Evolutionary conservation across 1,284 basidiomycete genomes (phyloP).

Genomic region (Athelia sp.): DNA sequence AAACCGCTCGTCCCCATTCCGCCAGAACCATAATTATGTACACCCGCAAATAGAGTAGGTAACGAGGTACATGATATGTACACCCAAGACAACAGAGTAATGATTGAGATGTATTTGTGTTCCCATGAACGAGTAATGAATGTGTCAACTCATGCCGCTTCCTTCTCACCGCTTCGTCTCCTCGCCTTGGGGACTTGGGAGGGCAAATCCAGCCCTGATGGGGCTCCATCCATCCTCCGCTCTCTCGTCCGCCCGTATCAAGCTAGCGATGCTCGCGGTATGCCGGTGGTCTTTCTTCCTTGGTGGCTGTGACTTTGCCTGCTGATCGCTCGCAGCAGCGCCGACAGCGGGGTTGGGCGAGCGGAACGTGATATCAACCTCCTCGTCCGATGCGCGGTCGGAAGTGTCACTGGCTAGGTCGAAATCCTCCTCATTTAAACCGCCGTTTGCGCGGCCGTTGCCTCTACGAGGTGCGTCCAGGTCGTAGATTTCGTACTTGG

Average conservation of each 20-base stretch:
- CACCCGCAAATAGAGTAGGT: too few relatives aligned
- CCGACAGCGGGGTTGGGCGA: constrained; percentile 46
- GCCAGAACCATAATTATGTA: too few relatives aligned
- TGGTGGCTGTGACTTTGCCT: constrained; percentile 11
- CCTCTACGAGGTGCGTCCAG: constrained; percentile 40
- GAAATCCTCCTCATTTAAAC: constrained; percentile 40
- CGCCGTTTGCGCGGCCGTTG: constrained; percentile 19
- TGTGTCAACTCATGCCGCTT: constrained; percentile 6
- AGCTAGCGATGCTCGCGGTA: constrained; percentile 76
- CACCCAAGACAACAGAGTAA: background rate
- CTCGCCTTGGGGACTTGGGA: constrained; percentile 22
- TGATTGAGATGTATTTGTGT: background rate
- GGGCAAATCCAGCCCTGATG: constrained; percentile 41
- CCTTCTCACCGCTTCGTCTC: background rate
- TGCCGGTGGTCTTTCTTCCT: constrained; percentile 54
- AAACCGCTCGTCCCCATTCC: too few relatives aligned
- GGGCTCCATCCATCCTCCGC: constrained; percentile 77
- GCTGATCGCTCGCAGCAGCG: constrained; percentile 20
- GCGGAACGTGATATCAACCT: constrained; percentile 64
- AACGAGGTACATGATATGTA: background rate
- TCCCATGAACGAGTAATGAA: background rate
- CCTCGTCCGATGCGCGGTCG: constrained; percentile 48
- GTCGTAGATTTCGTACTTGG: constrained; percentile 74
- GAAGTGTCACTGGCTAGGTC: constrained; percentile 51
- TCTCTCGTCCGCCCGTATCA: constrained; percentile 70